A percentile compares a stretch with the other conserved stretches of the same genome.
Conservation (phyloP, 2,329 filamentous ascomycete genomes). For the Xylariaceae sp. region DNA sequence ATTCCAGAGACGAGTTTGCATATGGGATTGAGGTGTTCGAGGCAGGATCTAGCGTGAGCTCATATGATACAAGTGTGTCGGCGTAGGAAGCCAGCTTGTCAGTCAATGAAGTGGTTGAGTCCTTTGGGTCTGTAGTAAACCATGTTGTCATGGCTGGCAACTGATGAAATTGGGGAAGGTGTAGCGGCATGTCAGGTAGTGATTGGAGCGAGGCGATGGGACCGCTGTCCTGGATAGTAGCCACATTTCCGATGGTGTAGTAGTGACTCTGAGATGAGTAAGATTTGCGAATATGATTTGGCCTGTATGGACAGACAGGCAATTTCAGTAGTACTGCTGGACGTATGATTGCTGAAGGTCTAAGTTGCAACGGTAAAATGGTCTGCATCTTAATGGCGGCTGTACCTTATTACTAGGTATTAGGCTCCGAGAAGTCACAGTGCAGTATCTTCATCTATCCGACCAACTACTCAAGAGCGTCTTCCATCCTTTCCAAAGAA, state of each 20-base stretch:
- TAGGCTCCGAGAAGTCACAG: too few relatives aligned
- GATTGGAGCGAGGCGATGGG: constrained; percentile 20
- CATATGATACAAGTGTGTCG: constrained; percentile 26
- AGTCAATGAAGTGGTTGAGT: constrained; percentile 12
- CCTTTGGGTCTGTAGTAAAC: constrained; percentile 19
- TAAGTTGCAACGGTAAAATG: too few relatives aligned
- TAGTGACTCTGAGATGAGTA: neutral
- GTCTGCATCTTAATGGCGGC: too few relatives aligned
- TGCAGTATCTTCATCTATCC: too few relatives aligned
- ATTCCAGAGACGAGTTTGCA: neutral
- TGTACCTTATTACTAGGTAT: too few relatives aligned
- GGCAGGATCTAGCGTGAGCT: constrained; percentile 16
- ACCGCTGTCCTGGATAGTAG: constrained; percentile 5
- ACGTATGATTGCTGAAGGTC: too few relatives aligned
- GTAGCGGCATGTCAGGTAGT: constrained; percentile 16
- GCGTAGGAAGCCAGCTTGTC: constrained; percentile 19
- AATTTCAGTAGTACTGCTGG: too few relatives aligned
- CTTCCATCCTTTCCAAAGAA: too few relatives aligned
- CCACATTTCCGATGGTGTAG: neutral
- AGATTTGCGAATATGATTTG: neutral
- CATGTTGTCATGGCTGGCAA: constrained; percentile 25
- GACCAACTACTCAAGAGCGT: too few relatives aligned
- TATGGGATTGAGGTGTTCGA: neutral
- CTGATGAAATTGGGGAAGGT: constrained; percentile 14
- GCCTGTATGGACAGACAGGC: neutral